Evolutionary conservation across 2,329 filamentous ascomycete genomes (phyloP).

Genomic region (Albophoma yamanashiensis): DNA sequence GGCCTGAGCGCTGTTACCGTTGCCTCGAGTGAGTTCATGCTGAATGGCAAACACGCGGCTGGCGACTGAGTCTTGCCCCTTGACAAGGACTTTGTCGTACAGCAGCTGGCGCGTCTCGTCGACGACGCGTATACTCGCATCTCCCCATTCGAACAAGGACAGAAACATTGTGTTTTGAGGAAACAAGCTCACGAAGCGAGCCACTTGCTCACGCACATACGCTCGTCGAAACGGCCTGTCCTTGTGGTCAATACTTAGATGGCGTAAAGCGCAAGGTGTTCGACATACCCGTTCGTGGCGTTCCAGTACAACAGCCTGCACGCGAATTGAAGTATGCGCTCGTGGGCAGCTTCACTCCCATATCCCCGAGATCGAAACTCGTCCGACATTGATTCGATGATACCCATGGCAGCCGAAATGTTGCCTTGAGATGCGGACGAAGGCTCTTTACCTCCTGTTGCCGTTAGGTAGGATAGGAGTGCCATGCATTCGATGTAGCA

Average conservation of each 20-base stretch:
- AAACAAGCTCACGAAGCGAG: conserved; percentile 50
- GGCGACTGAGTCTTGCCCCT: conserved; percentile 27
- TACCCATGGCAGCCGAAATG: conserved; percentile 37
- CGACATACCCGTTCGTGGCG: conserved; percentile 41
- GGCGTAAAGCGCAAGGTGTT: background rate
- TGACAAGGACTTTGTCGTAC: conserved; percentile 35
- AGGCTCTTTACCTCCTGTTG: conserved; percentile 28
- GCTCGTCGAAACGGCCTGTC: conserved; percentile 55
- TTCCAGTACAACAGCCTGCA: conserved; percentile 58
- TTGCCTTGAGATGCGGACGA: conserved; percentile 40
- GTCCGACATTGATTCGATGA: conserved; percentile 28
- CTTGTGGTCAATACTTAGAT: background rate
- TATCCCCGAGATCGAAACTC: conserved; percentile 29
- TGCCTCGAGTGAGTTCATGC: conserved; percentile 38
- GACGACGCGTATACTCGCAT: conserved; percentile 60
- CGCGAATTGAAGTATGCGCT: conserved; percentile 59
- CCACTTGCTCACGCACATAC: conserved; percentile 51
- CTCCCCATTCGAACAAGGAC: conserved; percentile 60
- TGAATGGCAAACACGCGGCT: conserved; percentile 38
- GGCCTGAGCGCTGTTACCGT: conserved; percentile 35
- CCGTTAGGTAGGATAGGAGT: conserved; percentile 56
- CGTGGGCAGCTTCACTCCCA: conserved; percentile 30
- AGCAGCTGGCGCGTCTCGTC: conserved; percentile 66
- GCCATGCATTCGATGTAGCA: conserved; percentile 51
- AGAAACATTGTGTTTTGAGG: conserved; percentile 71